Percentiles rank a stretch among this genome's conserved stretches.
phyloP scores from a whole-genome alignment of 2,329 filamentous ascomycete species.

The Fusarium mundagurra region DNA sequence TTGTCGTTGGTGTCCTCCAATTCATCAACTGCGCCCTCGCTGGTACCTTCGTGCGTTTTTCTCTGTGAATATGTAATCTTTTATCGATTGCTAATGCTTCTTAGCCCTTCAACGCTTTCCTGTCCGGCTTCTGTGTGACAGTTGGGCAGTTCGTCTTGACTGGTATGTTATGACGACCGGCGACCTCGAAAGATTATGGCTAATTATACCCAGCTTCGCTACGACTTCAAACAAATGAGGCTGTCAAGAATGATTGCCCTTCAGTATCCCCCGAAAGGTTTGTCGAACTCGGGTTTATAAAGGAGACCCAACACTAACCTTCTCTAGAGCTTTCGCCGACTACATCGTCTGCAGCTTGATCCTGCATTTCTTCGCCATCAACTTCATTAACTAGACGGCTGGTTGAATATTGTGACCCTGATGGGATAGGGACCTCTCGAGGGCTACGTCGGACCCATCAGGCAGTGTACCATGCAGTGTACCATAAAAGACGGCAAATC shows the following conservation, averaged over 20 bases:
- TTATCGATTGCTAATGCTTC: conserved; percentile 26
- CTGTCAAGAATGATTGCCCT: conserved; percentile 82
- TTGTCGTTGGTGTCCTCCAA: conserved; percentile 86
- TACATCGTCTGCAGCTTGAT: conserved; percentile 95
- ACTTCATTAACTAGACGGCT: conserved; percentile 94
- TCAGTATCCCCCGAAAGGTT: conserved; percentile 83
- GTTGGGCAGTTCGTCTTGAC: conserved; percentile 98
- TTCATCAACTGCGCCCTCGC: conserved; percentile 92
- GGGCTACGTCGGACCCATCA: conserved; percentile 17
- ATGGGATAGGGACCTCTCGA: conserved; percentile 1
- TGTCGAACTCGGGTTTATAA: neutral
- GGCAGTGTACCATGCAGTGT: conserved; percentile 38
- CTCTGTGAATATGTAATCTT: too few relatives aligned
- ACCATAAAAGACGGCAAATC: conserved; percentile 34
- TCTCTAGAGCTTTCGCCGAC: conserved; percentile 87
- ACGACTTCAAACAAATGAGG: conserved; percentile 89
- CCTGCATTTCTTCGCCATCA: conserved; percentile 98
- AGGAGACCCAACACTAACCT: conserved; percentile 24
- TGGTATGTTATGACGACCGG: conserved; percentile 61
- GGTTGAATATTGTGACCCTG: conserved; percentile 34
- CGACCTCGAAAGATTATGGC: neutral
- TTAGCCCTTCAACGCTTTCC: conserved; percentile 98
- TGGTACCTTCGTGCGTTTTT: conserved; percentile 86
- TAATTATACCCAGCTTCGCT: conserved; percentile 65
- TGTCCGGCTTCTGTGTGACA: conserved; percentile 92